phyloP scores from a whole-genome alignment of 495 filamentous ascomycete genomes.

The Penicillium cosmopolitanum region DNA sequence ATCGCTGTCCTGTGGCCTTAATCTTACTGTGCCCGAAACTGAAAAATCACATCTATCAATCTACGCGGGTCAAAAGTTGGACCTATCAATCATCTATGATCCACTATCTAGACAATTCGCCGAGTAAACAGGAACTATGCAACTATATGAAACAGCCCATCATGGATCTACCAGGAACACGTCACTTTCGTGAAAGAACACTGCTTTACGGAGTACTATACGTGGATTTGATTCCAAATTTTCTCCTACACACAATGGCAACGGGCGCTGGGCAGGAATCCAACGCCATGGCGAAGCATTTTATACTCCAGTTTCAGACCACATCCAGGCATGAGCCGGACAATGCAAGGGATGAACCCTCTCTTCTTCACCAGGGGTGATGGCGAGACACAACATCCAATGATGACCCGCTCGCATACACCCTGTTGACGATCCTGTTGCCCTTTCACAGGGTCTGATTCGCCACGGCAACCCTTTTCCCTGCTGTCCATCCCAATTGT shows the following conservation, averaged over 20 bases:
- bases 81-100: slow-evolving; percentile 13
- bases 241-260: not conserved
- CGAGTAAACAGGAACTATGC: no score
- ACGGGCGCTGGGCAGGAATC: slow-evolving; percentile 1
- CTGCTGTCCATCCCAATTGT: slow-evolving; percentile 32
- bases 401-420: slow-evolving; percentile 32
- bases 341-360: slow-evolving; percentile 20
- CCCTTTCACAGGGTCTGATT: slow-evolving; percentile 36
- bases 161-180: not conserved
- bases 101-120: not conserved
- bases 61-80: slow-evolving; percentile 1
- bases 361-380: slow-evolving; percentile 24
- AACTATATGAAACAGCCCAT: slow-evolving; percentile 1
- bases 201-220: slow-evolving; percentile 5
- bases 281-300: slow-evolving; percentile 29
- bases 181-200: not conserved
- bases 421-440: slow-evolving; percentile 31
- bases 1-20: slow-evolving; percentile 7
- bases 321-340: slow-evolving; percentile 24
- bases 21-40: slow-evolving; percentile 6
- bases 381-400: slow-evolving; percentile 37
- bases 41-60: slow-evolving; percentile 6
- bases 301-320: slow-evolving; percentile 32
- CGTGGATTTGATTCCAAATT: not conserved
- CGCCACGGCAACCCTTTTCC: slow-evolving; percentile 17